Evolutionary conservation across 1,284 basidiomycete species (phyloP).

Genomic region (Flammula alnicola): DNA sequence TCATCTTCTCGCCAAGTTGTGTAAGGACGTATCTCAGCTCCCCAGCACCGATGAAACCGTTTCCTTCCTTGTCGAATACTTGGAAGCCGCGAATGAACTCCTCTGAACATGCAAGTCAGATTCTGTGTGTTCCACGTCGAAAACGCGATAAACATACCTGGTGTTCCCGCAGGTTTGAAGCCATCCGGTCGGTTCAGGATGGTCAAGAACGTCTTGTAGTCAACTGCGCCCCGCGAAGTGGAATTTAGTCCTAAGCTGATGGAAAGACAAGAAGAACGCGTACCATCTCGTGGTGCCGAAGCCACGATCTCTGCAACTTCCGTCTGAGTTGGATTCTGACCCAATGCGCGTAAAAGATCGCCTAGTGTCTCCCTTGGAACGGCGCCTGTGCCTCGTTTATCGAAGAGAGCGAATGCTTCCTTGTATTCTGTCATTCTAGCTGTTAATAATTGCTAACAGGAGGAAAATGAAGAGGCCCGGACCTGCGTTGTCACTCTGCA

Average conservation of each 20-base stretch:
- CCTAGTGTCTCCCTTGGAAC: conserved; percentile 90
- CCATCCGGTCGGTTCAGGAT: conserved; percentile 96
- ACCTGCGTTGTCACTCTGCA: conserved; percentile 71
- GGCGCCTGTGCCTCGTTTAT: conserved; percentile 93
- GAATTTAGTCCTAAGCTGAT: too few relatives aligned
- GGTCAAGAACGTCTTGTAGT: conserved; percentile 87
- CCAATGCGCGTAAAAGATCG: conserved; percentile 93
- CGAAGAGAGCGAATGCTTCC: conserved; percentile 96
- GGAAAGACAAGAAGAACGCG: conserved; percentile 29
- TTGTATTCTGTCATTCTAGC: conserved; percentile 69
- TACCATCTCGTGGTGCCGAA: conserved; percentile 78
- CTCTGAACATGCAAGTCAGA: conserved; percentile 56
- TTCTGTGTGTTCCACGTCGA: not conserved
- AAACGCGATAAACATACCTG: conserved; percentile 56
- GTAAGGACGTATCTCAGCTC: conserved; percentile 94
- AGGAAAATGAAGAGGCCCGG: not conserved
- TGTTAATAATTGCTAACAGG: not conserved
- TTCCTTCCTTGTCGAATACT: conserved; percentile 98
- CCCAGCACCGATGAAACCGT: conserved; percentile 94
- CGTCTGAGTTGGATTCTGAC: conserved; percentile 98
- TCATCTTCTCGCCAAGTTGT: conserved; percentile 96
- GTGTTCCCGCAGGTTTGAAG: conserved; percentile 94
- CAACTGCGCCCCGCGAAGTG: conserved; percentile 56
- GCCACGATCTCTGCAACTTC: conserved; percentile 88
- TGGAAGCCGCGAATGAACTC: conserved; percentile 99